Percentiles rank a stretch among this genome's conserved stretches.
Conservation (phyloP, 345 rosid genomes). For the Citrus reticulata region DNA sequence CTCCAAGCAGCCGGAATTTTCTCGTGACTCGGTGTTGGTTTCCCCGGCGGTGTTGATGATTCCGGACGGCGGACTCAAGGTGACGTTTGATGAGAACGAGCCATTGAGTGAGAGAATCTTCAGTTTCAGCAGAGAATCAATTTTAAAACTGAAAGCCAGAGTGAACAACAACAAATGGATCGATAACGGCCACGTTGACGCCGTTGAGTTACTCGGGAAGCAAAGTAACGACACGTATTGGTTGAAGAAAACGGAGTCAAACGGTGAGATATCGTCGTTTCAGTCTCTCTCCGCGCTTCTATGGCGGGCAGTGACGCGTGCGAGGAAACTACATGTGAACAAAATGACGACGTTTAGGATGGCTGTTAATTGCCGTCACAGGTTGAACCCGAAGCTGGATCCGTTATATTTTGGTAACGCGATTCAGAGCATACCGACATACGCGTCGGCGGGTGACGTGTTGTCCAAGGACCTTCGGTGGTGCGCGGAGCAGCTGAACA, state of each 20-base stretch:
- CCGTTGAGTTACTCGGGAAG: conserved; percentile 64
- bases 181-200: conserved; percentile 27
- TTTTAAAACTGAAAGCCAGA: conserved; percentile 55
- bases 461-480: conserved; percentile 67
- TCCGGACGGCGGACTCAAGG: conserved; percentile 73
- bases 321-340: conserved; percentile 50
- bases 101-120: conserved; percentile 78
- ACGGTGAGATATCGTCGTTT: conserved; percentile 76
- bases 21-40: conserved; percentile 56
- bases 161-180: conserved; percentile 35
- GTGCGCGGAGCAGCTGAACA: conserved; percentile 71
- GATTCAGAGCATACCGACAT: conserved; percentile 82
- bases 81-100: conserved; percentile 61
- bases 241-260: conserved; percentile 32
- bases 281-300: conserved; percentile 72
- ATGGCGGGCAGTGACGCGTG: conserved; percentile 86
- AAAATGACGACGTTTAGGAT: conserved; percentile 80
- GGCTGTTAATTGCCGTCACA: conserved; percentile 87
- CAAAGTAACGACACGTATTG: conserved; percentile 50
- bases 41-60: conserved; percentile 62
- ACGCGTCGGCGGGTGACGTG: conserved; percentile 71
- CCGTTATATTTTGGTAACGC: conserved; percentile 88
- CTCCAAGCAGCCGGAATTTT: conserved; percentile 53
- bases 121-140: conserved; percentile 71
- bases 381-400: conserved; percentile 65